Percentiles rank a stretch among this genome's conserved stretches.
phyloP scores from a whole-genome alignment of 192 early-diverging fungal genomes.

The Dispira parvispora region DNA sequence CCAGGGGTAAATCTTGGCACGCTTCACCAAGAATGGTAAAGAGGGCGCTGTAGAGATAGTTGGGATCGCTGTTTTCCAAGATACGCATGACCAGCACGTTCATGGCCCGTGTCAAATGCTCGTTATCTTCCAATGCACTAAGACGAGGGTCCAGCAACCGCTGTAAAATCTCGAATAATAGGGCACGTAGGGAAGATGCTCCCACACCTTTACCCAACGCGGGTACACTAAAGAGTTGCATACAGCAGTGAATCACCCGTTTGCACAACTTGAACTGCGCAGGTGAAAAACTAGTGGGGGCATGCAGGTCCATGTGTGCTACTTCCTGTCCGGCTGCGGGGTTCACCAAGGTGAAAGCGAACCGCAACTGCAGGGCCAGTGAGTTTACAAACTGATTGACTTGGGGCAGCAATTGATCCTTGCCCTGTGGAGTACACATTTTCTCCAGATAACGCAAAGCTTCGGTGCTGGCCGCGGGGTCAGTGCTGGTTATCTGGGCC shows the following conservation, averaged over 20 bases:
- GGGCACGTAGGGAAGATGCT: conserved; percentile 40
- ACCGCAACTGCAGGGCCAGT: conserved; percentile 53
- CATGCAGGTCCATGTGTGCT: not conserved
- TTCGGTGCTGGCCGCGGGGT: conserved; percentile 45
- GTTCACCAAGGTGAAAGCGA: conserved; percentile 47
- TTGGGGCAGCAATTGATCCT: conserved; percentile 26
- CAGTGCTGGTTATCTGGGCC: conserved; percentile 45
- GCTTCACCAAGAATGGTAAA: conserved; percentile 50
- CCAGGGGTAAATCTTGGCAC: conserved; percentile 30
- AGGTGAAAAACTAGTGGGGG: conserved; percentile 10
- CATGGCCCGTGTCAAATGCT: conserved; percentile 44
- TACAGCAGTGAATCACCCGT: conserved; percentile 28
- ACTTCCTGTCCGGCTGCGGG: conserved; percentile 16
- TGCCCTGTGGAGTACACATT: conserved; percentile 9
- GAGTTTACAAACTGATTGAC: conserved; percentile 50
- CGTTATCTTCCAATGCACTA: conserved; percentile 34
- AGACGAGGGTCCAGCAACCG: conserved; percentile 67
- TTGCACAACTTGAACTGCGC: conserved; percentile 13
- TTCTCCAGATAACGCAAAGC: conserved; percentile 61
- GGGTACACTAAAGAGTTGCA: conserved; percentile 54
- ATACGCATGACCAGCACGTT: conserved; percentile 85
- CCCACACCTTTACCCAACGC: conserved; percentile 45
- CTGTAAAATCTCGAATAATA: conserved; percentile 61
- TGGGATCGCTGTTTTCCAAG: conserved; percentile 74
- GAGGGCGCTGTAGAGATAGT: conserved; percentile 55